phyloP scores from a whole-genome alignment of 805 yeast genomes.

The Saturnispora diversa region DNA sequence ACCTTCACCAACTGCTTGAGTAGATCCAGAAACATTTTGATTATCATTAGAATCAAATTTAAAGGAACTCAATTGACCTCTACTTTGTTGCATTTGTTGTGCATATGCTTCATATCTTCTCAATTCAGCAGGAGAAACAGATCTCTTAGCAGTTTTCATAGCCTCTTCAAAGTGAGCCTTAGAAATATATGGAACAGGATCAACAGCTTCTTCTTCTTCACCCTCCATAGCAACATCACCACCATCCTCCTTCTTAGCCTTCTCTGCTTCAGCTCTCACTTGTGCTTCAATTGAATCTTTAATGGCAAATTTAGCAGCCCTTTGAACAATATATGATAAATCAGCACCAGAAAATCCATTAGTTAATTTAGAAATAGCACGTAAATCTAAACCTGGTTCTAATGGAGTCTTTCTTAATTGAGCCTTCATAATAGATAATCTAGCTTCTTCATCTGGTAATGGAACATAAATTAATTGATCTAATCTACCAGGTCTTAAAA shows the following conservation, averaged over 20 bases:
- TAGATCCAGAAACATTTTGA: constrained; percentile 19
- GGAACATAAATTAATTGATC: constrained; percentile 98
- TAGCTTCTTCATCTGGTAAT: constrained; percentile 91
- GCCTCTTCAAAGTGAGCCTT: constrained; percentile 97
- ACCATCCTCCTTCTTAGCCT: constrained; percentile 34
- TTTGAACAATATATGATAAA: constrained; percentile 91
- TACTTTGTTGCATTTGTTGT: constrained; percentile 89
- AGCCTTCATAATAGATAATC: constrained; percentile 87
- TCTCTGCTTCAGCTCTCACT: constrained; percentile 37
- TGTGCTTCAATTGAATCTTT: constrained; percentile 94
- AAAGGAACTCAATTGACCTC: constrained; percentile 91
- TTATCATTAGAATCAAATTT: constrained; percentile 52
- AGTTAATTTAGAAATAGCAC: constrained; percentile 87
- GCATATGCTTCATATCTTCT: constrained; percentile 99
- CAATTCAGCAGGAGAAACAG: constrained; percentile 93
- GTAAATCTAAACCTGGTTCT: constrained; percentile 90
- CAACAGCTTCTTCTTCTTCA: constrained; percentile 69
- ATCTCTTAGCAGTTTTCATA: constrained; percentile 97
- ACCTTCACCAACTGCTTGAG: constrained; percentile 24
- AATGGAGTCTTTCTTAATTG: constrained; percentile 98
- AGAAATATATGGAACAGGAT: constrained; percentile 93
- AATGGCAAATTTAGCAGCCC: constrained; percentile 97
- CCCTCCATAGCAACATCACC: constrained; percentile 33
- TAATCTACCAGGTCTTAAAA: constrained; percentile 97
- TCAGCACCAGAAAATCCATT: constrained; percentile 99